Evolutionary conservation across 2,329 filamentous ascomycete genomes (phyloP).

Genomic region (Fusarium pininemorale): DNA sequence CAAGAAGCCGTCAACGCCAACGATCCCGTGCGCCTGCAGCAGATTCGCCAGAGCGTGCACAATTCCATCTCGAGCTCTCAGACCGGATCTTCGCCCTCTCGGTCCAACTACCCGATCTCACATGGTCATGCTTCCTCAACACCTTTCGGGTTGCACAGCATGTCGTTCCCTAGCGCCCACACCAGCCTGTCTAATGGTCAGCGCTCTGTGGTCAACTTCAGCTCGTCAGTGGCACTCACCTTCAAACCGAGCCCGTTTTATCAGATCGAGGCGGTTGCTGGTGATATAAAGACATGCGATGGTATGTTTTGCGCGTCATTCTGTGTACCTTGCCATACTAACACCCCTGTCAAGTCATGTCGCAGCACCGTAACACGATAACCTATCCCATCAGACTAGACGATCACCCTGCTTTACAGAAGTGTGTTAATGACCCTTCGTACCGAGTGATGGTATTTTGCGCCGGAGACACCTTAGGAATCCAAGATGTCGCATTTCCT

Average conservation of each 20-base stretch:
- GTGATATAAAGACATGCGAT: conserved; percentile 74
- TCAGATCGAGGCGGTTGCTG: conserved; percentile 71
- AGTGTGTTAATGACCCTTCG: conserved; percentile 67
- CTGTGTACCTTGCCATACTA: not conserved
- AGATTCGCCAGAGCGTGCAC: conserved; percentile 55
- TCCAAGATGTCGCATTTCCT: conserved; percentile 87
- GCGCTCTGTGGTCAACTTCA: conserved; percentile 20
- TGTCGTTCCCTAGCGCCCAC: conserved; percentile 34
- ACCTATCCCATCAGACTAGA: conserved; percentile 58
- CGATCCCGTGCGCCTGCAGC: conserved; percentile 54
- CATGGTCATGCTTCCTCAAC: conserved; percentile 17
- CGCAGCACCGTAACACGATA: conserved; percentile 60
- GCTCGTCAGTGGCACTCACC: conserved; percentile 27
- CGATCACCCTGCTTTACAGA: conserved; percentile 61
- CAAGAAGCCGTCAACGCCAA: conserved; percentile 49
- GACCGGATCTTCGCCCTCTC: conserved; percentile 27
- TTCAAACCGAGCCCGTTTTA: conserved; percentile 89
- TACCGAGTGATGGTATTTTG: conserved; percentile 86
- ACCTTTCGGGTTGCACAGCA: conserved; percentile 23
- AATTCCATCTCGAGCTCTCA: conserved; percentile 47
- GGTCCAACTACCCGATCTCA: conserved; percentile 25
- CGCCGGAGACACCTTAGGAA: conserved; percentile 68
- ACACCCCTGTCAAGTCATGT: conserved; percentile 58
- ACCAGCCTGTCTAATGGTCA: conserved; percentile 33
- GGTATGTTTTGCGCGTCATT: conserved; percentile 60